These are phyloP conservation scores for Diaporthe australafricana DNA, from an alignment of 2,329 filamentous ascomycete genomes.

Conservation along the genomic window DNA sequence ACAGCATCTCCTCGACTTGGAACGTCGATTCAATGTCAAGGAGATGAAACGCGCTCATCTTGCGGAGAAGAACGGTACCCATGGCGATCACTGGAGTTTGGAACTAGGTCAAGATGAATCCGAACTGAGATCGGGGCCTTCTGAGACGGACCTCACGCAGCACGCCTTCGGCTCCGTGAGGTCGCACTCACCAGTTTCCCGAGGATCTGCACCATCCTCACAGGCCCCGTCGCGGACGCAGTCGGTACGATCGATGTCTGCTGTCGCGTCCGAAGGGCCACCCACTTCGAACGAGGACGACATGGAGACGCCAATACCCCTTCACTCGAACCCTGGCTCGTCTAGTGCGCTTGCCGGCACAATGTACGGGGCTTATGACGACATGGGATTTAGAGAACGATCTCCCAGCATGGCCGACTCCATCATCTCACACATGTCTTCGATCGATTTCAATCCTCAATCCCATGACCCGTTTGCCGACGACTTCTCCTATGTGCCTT, in stretches of 20 bases:
- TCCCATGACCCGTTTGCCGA: constrained; percentile 79
- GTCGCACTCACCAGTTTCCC: constrained; percentile 54
- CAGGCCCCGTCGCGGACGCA: constrained; percentile 59
- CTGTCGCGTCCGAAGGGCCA: constrained; percentile 49
- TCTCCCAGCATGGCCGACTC: constrained; percentile 87
- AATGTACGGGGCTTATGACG: constrained; percentile 80
- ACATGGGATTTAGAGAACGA: constrained; percentile 70
- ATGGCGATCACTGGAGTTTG: constrained; percentile 81
- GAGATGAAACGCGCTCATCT: constrained; percentile 68
- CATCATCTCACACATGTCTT: constrained; percentile 77
- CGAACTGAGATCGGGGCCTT: constrained; percentile 57
- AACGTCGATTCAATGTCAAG: constrained; percentile 69
- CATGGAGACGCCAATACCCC: constrained; percentile 63
- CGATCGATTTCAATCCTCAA: constrained; percentile 68
- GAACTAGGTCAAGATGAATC: constrained; percentile 72
- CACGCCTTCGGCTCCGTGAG: constrained; percentile 47
- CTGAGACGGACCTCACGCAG: constrained; percentile 54
- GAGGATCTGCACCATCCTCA: constrained; percentile 55
- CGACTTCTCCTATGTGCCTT: constrained; percentile 92
- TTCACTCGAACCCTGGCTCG: constrained; percentile 64
- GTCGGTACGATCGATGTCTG: constrained; percentile 57
- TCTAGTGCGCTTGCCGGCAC: constrained; percentile 77
- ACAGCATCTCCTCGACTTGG: constrained; percentile 68
- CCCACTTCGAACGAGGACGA: constrained; percentile 60
- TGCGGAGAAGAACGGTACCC: constrained; percentile 62